Evolutionary conservation across 768 basidiomycete genomes (phyloP).

Genomic region (Hortiboletus campestris): DNA sequence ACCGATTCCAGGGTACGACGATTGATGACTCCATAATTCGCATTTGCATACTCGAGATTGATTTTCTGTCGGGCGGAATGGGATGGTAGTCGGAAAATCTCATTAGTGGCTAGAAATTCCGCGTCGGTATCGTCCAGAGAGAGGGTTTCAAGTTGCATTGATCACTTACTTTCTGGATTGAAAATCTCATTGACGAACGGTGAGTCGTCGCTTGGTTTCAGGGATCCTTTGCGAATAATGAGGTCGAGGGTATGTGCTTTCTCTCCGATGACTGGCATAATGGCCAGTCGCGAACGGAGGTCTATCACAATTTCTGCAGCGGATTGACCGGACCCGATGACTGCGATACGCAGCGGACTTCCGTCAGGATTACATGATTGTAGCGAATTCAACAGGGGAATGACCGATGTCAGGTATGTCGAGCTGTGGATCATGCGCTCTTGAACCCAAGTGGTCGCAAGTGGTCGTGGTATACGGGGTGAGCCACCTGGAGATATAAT

Average conservation of each 20-base stretch:
- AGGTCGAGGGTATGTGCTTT: constrained; percentile 44
- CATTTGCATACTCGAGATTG: constrained; percentile 44
- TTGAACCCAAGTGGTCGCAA: constrained; percentile 33
- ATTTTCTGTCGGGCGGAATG: constrained; percentile 35
- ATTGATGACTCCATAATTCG: constrained; percentile 56
- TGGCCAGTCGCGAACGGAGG: constrained; percentile 38
- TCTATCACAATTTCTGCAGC: constrained; percentile 48
- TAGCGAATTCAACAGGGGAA: constrained; percentile 31
- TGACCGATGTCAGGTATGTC: constrained; percentile 39
- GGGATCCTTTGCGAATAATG: constrained; percentile 48
- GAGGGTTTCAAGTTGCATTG: not conserved
- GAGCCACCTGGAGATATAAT: constrained; percentile 52
- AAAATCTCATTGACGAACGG: constrained; percentile 57
- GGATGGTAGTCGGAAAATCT: constrained; percentile 38
- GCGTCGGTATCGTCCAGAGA: not conserved
- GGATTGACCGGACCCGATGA: constrained; percentile 50
- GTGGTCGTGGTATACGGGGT: constrained; percentile 40
- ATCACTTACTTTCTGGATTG: constrained; percentile 43
- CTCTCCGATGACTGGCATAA: constrained; percentile 25
- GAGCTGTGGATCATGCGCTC: constrained; percentile 45
- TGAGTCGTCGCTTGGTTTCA: constrained; percentile 52
- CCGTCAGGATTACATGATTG: constrained; percentile 15
- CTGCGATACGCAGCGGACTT: constrained; percentile 39
- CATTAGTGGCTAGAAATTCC: constrained; percentile 37
- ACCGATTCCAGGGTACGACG: constrained; percentile 44